Evolutionary conservation across 2,329 filamentous ascomycete genomes (phyloP), one percentile per base, ranked within the genome.

Genomic region (Aureobasidium uvarum): DNA sequence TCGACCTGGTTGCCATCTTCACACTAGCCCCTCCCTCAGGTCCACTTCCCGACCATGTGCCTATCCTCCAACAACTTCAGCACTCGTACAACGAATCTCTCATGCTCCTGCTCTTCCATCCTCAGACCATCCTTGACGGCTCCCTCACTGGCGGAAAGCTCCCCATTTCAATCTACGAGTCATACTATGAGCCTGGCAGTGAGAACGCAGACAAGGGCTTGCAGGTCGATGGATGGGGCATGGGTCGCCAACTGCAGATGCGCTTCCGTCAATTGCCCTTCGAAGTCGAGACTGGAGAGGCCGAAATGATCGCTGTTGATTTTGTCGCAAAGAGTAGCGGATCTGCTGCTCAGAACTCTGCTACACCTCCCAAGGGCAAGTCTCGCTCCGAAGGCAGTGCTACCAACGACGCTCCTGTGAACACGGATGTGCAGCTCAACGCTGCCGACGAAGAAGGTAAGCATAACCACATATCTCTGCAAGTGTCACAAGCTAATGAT

Each of bases 221-320:
- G 78, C 86, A 88, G 71, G 89, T 94, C 79, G 88, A 90, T 69
- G 89, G 91, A 69, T 81, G 81, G 75, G 83, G 74, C 38, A 56
- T 69, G 55, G 68, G 68, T 31, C 60, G 65, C 23, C 67, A 86
- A 39, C 75, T 87, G 28, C 85, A 83, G 59, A 83, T 95, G 67
- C 89, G 86, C 72, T 98, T 98, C 77, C 86, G 89, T 67, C 89
- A 96, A 73, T 78, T 98, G 11, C 86, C 89, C 1, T 98, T 95
- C 76, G 89, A 89, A 0, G 88, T 98, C 1, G 95, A 98, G 78
- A 96, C 93, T 0, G 92, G 91, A 11, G 93, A 98, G 76, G 93
- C 93, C 1, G 95, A 99, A 77, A 97, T 97, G 92, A 98, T 99
- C 70, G 90, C 91, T 70, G 91, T 99, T 72, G 92, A 97, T 77